Evolutionary conservation across 2,329 filamentous ascomycete species (phyloP).

Genomic region (Xylariaceae sp.): DNA sequence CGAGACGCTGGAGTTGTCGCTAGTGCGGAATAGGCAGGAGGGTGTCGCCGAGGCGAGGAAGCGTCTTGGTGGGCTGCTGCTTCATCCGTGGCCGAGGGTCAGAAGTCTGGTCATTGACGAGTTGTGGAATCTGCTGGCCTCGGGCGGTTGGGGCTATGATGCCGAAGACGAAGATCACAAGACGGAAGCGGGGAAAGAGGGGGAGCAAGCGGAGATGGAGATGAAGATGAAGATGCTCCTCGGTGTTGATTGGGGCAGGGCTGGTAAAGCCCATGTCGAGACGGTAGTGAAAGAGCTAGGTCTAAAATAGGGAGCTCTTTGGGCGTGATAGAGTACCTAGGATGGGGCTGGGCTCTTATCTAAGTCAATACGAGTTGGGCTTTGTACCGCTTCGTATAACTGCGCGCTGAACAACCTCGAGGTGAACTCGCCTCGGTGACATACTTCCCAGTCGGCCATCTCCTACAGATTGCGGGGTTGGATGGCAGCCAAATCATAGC

Average conservation of each 20-base stretch:
- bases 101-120: slow-evolving; percentile 55
- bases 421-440: too few relatives aligned
- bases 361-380: too few relatives aligned
- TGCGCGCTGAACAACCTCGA: too few relatives aligned
- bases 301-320: slow-evolving; percentile 26
- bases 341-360: too few relatives aligned
- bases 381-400: too few relatives aligned
- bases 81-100: slow-evolving; percentile 78
- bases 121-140: slow-evolving; percentile 44
- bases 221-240: slow-evolving; percentile 34
- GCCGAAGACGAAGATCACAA: neutral
- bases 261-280: slow-evolving; percentile 43
- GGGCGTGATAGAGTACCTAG: too few relatives aligned
- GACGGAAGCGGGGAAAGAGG: slow-evolving; percentile 20
- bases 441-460: too few relatives aligned
- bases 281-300: slow-evolving; percentile 40
- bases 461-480: too few relatives aligned
- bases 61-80: slow-evolving; percentile 66
- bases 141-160: neutral
- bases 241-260: slow-evolving; percentile 53
- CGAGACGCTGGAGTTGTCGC: slow-evolving; percentile 10
- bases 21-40: slow-evolving; percentile 32
- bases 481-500: too few relatives aligned
- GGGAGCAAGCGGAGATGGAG: neutral
- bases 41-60: slow-evolving; percentile 51